phyloP scores from a whole-genome alignment of 192 early-diverging fungal species.

The Pecoramyces ruminantium region DNA sequence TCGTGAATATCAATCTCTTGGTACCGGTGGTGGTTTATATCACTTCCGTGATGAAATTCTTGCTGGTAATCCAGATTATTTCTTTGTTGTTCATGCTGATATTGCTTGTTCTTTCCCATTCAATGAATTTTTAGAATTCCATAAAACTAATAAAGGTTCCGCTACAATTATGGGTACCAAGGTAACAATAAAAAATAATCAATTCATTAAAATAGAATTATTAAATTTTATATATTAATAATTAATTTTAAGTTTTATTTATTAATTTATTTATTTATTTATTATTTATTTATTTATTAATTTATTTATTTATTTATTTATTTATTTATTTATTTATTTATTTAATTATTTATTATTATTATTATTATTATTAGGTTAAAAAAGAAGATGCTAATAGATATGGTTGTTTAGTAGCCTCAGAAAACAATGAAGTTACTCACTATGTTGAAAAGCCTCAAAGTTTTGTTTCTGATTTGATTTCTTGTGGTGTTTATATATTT shows the following conservation, averaged over 20 bases:
- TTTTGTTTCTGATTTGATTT: conserved; percentile 85
- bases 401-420: conserved; percentile 80
- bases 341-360: no score
- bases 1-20: conserved; percentile 90
- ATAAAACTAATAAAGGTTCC: conserved; percentile 60
- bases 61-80: conserved; percentile 64
- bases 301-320: no score
- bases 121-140: conserved; percentile 64
- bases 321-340: no score
- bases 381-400: conserved; percentile 66
- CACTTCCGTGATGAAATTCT: conserved; percentile 98
- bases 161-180: conserved; percentile 84
- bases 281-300: no score
- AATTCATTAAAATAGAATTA: no score
- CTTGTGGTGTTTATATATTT: conserved; percentile 91
- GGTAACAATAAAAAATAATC: conserved; percentile 23
- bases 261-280: no score
- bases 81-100: conserved; percentile 95
- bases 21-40: conserved; percentile 92
- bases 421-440: conserved; percentile 81
- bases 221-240: no score
- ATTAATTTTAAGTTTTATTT: no score
- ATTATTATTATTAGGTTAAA: not conserved
- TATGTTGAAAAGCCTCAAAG: conserved; percentile 98
- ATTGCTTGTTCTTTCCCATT: conserved; percentile 91